Percentiles rank a stretch among this genome's conserved stretches.
phyloP scores from a whole-genome alignment of 768 basidiomycete species.

The Auricularia auricula-judae region DNA sequence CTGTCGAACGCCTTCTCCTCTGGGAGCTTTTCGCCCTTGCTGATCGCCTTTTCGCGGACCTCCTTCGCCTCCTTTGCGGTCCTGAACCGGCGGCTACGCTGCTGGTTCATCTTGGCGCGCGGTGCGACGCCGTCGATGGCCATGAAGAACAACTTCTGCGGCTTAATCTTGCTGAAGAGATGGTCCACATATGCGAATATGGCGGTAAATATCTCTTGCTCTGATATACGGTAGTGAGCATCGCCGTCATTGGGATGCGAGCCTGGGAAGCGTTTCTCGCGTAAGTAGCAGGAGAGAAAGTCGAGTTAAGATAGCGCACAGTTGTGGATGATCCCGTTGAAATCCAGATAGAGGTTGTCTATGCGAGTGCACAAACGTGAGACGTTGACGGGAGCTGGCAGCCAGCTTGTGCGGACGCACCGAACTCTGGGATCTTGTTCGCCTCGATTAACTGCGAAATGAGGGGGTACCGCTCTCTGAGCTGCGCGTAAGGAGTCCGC shows the following conservation, averaged over 20 bases:
- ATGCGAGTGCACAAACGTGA: neutral
- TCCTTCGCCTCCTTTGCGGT: conserved; percentile 91
- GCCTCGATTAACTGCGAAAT: conserved; percentile 97
- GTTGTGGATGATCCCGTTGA: conserved; percentile 88
- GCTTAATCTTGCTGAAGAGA: conserved; percentile 94
- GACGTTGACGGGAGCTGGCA: neutral
- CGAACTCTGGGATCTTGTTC: conserved; percentile 98
- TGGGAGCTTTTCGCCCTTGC: conserved; percentile 84
- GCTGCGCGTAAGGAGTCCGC: neutral
- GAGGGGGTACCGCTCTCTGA: conserved; percentile 91
- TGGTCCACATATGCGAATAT: conserved; percentile 97
- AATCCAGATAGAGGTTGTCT: conserved; percentile 91
- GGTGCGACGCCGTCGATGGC: conserved; percentile 97
- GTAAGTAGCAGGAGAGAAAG: no score
- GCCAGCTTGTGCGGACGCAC: conserved; percentile 27
- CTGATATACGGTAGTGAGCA: conserved; percentile 88
- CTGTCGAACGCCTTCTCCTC: conserved; percentile 95
- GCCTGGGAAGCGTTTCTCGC: conserved; percentile 26
- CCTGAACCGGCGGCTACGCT: conserved; percentile 84
- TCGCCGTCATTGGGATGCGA: conserved; percentile 97
- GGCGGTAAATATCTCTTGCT: conserved; percentile 94
- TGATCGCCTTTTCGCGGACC: conserved; percentile 71
- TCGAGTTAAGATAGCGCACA: conserved; percentile 25
- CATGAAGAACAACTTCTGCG: conserved; percentile 97
- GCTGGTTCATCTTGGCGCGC: conserved; percentile 98